A percentile compares a stretch with the other conserved stretches of the same genome.
These are phyloP conservation scores for Tilletia caries DNA, from an alignment of 1,284 basidiomycete genomes.

Conservation along the genomic window DNA sequence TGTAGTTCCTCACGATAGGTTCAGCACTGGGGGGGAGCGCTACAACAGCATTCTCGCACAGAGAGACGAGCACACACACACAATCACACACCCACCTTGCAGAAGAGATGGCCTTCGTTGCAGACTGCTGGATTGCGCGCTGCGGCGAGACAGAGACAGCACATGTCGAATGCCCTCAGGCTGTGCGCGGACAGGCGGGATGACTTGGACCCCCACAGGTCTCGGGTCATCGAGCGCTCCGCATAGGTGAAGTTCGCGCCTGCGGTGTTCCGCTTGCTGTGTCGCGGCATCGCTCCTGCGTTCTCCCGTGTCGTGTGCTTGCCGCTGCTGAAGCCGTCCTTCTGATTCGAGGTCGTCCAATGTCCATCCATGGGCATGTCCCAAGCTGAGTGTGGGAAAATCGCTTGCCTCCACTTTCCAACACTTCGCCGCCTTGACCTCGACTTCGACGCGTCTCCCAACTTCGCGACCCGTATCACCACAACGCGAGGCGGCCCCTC, in stretches of 20 bases:
- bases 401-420: too few species aligned
- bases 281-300: constrained; percentile 66
- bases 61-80: too few species aligned
- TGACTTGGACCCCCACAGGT: constrained; percentile 66
- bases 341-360: neutral
- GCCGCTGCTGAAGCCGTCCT: neutral
- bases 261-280: constrained; percentile 82
- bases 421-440: too few species aligned
- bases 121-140: constrained; percentile 78
- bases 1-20: too few species aligned
- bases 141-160: constrained; percentile 70
- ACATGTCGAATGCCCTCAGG: constrained; percentile 81
- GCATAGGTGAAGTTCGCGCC: constrained; percentile 71
- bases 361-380: too few species aligned
- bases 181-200: constrained; percentile 77
- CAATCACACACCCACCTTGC: constrained; percentile 68
- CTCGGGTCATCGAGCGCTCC: constrained; percentile 75
- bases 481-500: too few species aligned
- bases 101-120: constrained; percentile 74
- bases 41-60: too few species aligned
- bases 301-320: too few species aligned
- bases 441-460: too few species aligned
- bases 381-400: too few species aligned
- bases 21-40: constrained; percentile 22
- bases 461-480: too few species aligned